Base-by-base conservation (phyloP, 1,139 yeast genomes). In the Sugiyamaella xylanicola region DNA sequence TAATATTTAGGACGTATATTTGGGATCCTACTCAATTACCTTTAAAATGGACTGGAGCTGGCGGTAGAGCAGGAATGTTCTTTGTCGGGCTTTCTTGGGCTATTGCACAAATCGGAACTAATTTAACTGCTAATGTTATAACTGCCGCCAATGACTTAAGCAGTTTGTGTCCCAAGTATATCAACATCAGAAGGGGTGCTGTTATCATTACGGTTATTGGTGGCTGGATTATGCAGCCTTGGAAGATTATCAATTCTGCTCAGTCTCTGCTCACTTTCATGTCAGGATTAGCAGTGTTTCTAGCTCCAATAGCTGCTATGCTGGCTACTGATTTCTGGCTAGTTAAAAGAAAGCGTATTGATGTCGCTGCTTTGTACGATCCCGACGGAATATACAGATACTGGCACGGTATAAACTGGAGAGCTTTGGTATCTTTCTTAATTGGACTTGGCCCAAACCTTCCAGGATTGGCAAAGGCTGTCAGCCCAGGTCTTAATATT, bases 61-160 rank as follows among this genome's bases (percentile, higher is more conserved):
- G 63, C 8, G 62, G 60, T 1, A 48, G 65, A 43, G 65, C 65
- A 20, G 84, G 78, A 36, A 71, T 77, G 11, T 78, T 77, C 61
- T 78, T 80, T 61, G 73, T 77, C 56, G 77, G 79, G 25, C 62
- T 77, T 9, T 72, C 78, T 2, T 79, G 80, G 67, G 68, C 73
- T 22, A 62, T 76, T 47, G 80, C 81, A 4, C 81, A 78, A 60
- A 68, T 80, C 16, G 77, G 79, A 54, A 74, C 79, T 53, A 80
- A 80, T 48, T 72, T 76, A 25, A 74, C 79, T 51, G 80, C 78
- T 56, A 78, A 80, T 64, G 82, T 80, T 20, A 73, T 79, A 56
- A 78, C 84, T 4, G 79, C 79, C 56, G 83, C 84, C 48, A 78
- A 78, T 72, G 83, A 80, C 65, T 64, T 79, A 52, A 73, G 81